A percentile compares a stretch with the other conserved stretches of the same genome.
Evolutionary conservation across 2,329 filamentous ascomycete species (phyloP).

Genomic region (Didymella lethalis): DNA sequence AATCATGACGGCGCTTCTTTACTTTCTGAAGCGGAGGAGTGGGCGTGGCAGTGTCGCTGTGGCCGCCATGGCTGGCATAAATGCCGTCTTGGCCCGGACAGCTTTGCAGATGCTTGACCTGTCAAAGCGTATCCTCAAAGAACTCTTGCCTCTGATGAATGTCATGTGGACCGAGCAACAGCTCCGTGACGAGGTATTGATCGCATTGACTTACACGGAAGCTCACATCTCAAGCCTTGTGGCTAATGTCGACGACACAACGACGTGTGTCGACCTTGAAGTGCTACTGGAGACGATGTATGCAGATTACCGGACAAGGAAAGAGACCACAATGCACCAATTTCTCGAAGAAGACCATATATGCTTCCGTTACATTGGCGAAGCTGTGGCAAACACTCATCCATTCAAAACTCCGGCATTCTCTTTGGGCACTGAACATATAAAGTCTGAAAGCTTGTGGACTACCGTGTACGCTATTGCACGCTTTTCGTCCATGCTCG

Average conservation of each 20-base stretch:
- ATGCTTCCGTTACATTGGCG: constrained; percentile 54
- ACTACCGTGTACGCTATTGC: constrained; percentile 51
- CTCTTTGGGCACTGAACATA: constrained; percentile 45
- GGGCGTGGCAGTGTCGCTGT: constrained; percentile 73
- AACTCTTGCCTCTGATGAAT: constrained; percentile 74
- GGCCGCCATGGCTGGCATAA: constrained; percentile 77
- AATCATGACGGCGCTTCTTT: constrained; percentile 65
- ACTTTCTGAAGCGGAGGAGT: constrained; percentile 68
- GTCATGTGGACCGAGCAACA: constrained; percentile 73
- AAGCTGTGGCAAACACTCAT: constrained; percentile 39
- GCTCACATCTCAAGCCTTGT: constrained; percentile 51
- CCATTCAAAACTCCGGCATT: constrained; percentile 42
- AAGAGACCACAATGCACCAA: constrained; percentile 58
- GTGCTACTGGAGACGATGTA: constrained; percentile 76
- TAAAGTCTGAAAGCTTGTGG: constrained; percentile 48
- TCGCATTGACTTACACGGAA: constrained; percentile 70
- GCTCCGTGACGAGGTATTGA: constrained; percentile 77
- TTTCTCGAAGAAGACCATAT: constrained; percentile 79
- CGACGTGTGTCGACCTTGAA: constrained; percentile 59
- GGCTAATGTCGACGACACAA: constrained; percentile 31
- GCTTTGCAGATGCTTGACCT: constrained; percentile 73
- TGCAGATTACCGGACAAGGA: constrained; percentile 76
- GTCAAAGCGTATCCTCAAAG: constrained; percentile 65
- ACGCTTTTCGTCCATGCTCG: constrained; percentile 48
- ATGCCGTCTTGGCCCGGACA: constrained; percentile 70